These are phyloP conservation scores for Gigaspora rosea DNA, from an alignment of 192 early-diverging fungal genomes.

Conservation along the genomic window DNA sequence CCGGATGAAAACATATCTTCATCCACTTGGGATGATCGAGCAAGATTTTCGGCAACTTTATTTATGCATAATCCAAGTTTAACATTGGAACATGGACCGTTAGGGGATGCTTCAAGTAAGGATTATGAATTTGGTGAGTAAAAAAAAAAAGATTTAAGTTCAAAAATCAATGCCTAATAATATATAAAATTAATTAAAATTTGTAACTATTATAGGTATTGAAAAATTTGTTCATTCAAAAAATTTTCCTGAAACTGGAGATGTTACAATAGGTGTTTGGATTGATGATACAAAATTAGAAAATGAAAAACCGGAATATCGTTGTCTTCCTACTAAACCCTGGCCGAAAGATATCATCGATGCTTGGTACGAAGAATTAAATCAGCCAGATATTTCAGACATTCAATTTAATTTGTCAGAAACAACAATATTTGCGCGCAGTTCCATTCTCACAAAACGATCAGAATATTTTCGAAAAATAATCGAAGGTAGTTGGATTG, in stretches of 20 bases:
- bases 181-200: neutral
- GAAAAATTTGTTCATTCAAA: neutral
- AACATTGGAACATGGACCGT: neutral
- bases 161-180: neutral
- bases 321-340: neutral
- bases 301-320: neutral
- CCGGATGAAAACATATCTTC: neutral
- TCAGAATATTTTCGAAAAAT: conserved; percentile 32
- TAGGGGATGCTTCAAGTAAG: neutral
- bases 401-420: conserved; percentile 3
- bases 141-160: neutral
- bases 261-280: neutral
- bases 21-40: neutral
- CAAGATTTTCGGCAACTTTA: neutral
- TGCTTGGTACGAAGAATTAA: neutral
- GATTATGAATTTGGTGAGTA: neutral
- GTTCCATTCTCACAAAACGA: conserved; percentile 11
- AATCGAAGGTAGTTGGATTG: conserved; percentile 29
- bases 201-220: neutral
- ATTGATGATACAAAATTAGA: neutral
- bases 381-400: conserved; percentile 1
- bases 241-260: neutral
- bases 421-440: conserved; percentile 10
- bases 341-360: neutral
- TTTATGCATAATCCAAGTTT: neutral